Conservation (phyloP, 257 asterid species). For the Petrea volubilis region DNA sequence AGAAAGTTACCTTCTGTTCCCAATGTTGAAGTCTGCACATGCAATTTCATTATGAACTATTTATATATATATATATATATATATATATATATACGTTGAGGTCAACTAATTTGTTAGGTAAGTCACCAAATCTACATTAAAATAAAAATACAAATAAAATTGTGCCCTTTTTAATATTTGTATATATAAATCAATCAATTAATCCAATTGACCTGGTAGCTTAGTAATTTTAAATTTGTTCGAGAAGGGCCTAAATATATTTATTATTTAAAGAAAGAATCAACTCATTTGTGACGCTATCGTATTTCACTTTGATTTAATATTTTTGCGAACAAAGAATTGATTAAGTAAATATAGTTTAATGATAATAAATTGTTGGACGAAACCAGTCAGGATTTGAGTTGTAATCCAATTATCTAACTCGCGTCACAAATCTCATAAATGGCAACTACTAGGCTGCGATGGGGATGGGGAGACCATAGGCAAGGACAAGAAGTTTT, state of each 20-base stretch:
- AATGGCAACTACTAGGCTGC: background rate
- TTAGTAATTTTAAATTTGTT: background rate
- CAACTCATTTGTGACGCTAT: background rate
- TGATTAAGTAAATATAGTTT: background rate
- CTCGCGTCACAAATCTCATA: background rate
- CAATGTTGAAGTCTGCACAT: background rate
- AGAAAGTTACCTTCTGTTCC: background rate
- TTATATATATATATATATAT: background rate
- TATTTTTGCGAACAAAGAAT: background rate
- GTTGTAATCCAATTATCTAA: too few species aligned
- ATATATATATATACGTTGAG: background rate
- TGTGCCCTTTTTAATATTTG: background rate
- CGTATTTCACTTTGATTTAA: background rate
- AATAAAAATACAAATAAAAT: background rate
- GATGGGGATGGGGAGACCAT: background rate
- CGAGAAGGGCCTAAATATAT: background rate
- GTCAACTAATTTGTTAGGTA: constrained; percentile 10
- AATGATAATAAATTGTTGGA: background rate
- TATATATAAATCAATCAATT: background rate
- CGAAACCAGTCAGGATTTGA: background rate
- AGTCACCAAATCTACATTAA: background rate
- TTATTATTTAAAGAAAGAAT: background rate
- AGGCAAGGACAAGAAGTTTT: background rate
- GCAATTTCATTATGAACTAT: background rate
- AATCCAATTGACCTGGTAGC: background rate